Evolutionary conservation across 345 rosid genomes (phyloP).

Genomic region (Eucalyptus guilfoylei): DNA sequence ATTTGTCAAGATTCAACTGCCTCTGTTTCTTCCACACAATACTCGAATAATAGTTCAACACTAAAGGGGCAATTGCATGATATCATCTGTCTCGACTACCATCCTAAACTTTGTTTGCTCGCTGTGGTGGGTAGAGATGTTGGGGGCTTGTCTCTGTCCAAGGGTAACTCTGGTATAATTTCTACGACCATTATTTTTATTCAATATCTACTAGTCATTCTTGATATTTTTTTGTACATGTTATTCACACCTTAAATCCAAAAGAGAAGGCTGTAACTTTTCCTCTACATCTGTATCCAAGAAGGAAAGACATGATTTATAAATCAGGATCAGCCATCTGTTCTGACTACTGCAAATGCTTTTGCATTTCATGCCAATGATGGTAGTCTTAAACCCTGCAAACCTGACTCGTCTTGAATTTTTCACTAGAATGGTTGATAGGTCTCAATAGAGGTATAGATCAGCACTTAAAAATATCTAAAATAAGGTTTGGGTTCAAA

Average conservation of each 20-base stretch:
- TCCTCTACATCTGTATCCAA: not conserved
- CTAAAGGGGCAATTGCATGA: slow-evolving; percentile 49
- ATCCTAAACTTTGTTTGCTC: slow-evolving; percentile 48
- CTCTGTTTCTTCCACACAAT: slow-evolving; percentile 29
- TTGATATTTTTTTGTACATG: not conserved
- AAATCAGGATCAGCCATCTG: not conserved
- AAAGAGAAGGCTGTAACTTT: not conserved
- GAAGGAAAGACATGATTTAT: not conserved
- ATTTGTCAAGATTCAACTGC: slow-evolving; percentile 57
- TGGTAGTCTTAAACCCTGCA: not conserved
- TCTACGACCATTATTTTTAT: not conserved
- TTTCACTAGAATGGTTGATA: not conserved
- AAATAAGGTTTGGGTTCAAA: not conserved
- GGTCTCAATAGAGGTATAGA: not conserved
- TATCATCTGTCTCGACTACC: slow-evolving; percentile 68
- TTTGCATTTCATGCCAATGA: not conserved
- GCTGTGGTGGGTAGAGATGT: slow-evolving; percentile 42
- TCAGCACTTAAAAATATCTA: not conserved
- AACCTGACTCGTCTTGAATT: not conserved
- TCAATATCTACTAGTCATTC: not conserved
- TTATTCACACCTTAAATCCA: not conserved
- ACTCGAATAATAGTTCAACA: slow-evolving; percentile 20
- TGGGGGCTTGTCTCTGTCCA: slow-evolving; percentile 15
- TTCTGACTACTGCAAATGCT: not conserved
- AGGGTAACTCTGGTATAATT: slow-evolving; percentile 46